These are phyloP conservation scores for Ogataea angusta DNA, from an alignment of 805 yeast species.

Conservation along the genomic window DNA sequence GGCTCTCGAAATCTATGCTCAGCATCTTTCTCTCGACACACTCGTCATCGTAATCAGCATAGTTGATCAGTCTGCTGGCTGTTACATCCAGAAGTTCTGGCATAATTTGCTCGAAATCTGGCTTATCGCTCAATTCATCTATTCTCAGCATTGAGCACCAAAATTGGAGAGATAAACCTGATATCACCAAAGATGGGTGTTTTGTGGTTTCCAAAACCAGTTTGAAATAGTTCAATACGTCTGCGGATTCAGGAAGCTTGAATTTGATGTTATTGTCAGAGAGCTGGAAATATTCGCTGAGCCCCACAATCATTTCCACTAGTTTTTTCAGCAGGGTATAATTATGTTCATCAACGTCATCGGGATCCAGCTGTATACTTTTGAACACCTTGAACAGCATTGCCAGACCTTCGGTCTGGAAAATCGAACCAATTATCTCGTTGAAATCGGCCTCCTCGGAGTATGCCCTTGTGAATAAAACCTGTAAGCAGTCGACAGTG, in stretches of 20 bases:
- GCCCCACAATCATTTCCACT: constrained; percentile 87
- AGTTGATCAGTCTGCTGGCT: constrained; percentile 74
- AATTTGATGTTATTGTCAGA: constrained; percentile 21
- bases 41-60: constrained; percentile 63
- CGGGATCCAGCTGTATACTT: constrained; percentile 57
- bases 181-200: constrained; percentile 83
- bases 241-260: constrained; percentile 50
- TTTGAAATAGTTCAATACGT: constrained; percentile 63
- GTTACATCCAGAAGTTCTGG: constrained; percentile 72
- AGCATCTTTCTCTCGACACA: constrained; percentile 62
- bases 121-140: constrained; percentile 64
- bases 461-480: constrained; percentile 78
- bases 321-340: constrained; percentile 84
- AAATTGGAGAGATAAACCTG: constrained; percentile 86
- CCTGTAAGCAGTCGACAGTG: constrained; percentile 89
- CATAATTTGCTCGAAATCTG: constrained; percentile 51
- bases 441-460: constrained; percentile 65
- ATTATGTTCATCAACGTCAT: constrained; percentile 64
- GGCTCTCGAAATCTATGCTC: constrained; percentile 85
- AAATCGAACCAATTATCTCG: constrained; percentile 74
- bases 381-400: constrained; percentile 63
- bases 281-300: constrained; percentile 66
- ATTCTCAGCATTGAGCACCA: constrained; percentile 90
- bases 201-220: constrained; percentile 77
- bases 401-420: constrained; percentile 67